Conservation (phyloP, 768 basidiomycete genomes). For the Ramaria rubella region DNA sequence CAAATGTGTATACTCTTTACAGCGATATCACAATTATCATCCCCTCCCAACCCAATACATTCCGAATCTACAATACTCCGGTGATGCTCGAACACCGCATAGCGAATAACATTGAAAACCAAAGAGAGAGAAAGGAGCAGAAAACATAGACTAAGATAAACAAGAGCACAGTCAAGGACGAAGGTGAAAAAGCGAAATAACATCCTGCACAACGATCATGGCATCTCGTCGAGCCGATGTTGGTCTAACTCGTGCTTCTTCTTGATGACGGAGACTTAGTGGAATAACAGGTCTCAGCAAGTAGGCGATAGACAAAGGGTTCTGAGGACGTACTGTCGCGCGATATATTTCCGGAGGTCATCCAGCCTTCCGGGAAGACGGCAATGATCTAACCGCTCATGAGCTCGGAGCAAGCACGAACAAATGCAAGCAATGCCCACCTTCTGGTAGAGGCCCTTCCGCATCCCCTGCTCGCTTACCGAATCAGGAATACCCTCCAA, state of each 20-base stretch:
- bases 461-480: conserved; percentile 73
- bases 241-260: conserved; percentile 9
- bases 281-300: background rate
- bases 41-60: no score
- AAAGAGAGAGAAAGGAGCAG: no score
- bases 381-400: conserved; percentile 50
- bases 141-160: no score
- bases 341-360: conserved; percentile 80
- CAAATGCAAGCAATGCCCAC: conserved; percentile 29
- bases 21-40: no score
- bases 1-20: no score
- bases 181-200: no score
- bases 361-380: conserved; percentile 81
- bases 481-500: conserved; percentile 64
- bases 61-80: no score
- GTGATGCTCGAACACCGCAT: no score
- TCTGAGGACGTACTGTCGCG: conserved; percentile 58
- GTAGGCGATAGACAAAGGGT: background rate
- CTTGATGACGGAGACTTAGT: conserved; percentile 7
- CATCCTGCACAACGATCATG: no score
- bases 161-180: no score
- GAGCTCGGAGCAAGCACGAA: background rate
- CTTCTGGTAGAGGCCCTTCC: conserved; percentile 78
- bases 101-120: no score
- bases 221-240: conserved; percentile 1